Conservation (phyloP, 2,329 filamentous ascomycete genomes). For the Stagonosporopsis vannaccii region DNA sequence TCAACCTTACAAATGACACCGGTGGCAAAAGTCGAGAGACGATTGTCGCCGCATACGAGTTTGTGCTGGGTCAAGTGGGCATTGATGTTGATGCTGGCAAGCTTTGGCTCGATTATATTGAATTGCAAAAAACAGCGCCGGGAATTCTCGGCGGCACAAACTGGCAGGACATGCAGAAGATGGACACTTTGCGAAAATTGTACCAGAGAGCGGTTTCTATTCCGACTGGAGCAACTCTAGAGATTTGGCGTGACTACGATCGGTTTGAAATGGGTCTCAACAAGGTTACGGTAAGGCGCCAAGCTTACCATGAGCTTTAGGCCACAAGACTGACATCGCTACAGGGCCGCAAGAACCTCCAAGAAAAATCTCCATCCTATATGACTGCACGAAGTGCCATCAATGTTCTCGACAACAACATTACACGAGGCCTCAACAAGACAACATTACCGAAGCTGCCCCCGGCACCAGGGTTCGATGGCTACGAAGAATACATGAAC, state of each 20-base stretch:
- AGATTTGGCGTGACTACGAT: slow-evolving; percentile 96
- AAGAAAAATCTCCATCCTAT: slow-evolving; percentile 90
- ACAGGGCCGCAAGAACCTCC: slow-evolving; percentile 90
- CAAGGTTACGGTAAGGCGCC: slow-evolving; percentile 77
- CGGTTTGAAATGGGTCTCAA: slow-evolving; percentile 94
- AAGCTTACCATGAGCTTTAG: neutral
- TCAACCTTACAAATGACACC: slow-evolving; percentile 83
- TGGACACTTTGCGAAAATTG: slow-evolving; percentile 89
- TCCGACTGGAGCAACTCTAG: slow-evolving; percentile 82
- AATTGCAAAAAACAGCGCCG: slow-evolving; percentile 88
- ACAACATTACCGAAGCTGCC: slow-evolving; percentile 82
- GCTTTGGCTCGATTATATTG: slow-evolving; percentile 94
- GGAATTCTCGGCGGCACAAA: slow-evolving; percentile 82
- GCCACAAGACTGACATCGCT: slow-evolving; percentile 26
- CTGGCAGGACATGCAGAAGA: slow-evolving; percentile 99
- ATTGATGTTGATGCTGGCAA: slow-evolving; percentile 88
- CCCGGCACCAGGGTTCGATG: slow-evolving; percentile 84
- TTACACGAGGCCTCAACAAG: slow-evolving; percentile 77
- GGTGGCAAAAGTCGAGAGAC: slow-evolving; percentile 78
- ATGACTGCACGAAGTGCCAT: slow-evolving; percentile 95
- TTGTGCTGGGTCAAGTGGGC: slow-evolving; percentile 87
- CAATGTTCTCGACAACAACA: slow-evolving; percentile 90
- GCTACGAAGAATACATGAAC: slow-evolving; percentile 80
- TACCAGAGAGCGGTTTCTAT: slow-evolving; percentile 91
- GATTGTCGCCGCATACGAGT: slow-evolving; percentile 87